Percentiles rank a stretch among this genome's conserved stretches.
Evolutionary conservation across 2,329 filamentous ascomycete genomes (phyloP).

Genomic region (Calonectria naviculata): DNA sequence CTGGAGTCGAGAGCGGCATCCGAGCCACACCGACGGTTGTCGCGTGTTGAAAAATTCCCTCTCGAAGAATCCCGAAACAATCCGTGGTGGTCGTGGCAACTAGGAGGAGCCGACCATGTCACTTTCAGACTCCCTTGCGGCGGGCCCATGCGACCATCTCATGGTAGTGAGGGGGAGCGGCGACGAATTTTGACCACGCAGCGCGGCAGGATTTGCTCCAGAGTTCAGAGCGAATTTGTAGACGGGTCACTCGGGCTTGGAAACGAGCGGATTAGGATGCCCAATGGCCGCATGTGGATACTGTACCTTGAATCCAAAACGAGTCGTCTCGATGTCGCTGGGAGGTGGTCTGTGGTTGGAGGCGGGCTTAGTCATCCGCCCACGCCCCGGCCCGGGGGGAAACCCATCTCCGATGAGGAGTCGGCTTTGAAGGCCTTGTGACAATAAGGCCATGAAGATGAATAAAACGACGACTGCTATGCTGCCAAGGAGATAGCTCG

Average conservation of each 20-base stretch:
- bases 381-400: background rate
- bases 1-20: conserved; percentile 16
- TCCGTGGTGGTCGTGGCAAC: conserved; percentile 20
- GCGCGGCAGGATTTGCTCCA: conserved; percentile 9
- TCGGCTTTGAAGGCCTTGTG: background rate
- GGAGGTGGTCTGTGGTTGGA: conserved; percentile 35
- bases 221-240: conserved; percentile 27
- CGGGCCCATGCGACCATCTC: background rate
- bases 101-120: conserved; percentile 18
- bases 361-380: conserved; percentile 37
- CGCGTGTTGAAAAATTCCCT: conserved; percentile 22
- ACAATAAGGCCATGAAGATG: background rate
- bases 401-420: background rate
- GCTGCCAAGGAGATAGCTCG: background rate
- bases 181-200: background rate
- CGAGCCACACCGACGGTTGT: conserved; percentile 16
- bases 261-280: conserved; percentile 24
- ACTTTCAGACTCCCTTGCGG: conserved; percentile 13
- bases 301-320: conserved; percentile 29
- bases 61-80: conserved; percentile 22
- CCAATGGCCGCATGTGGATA: conserved; percentile 43
- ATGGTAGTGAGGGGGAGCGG: background rate
- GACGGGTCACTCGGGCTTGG: conserved; percentile 16
- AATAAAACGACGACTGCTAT: background rate
- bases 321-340: conserved; percentile 38